Conservation (phyloP, 2,329 filamentous ascomycete genomes). For the Clonostachys rosea region DNA sequence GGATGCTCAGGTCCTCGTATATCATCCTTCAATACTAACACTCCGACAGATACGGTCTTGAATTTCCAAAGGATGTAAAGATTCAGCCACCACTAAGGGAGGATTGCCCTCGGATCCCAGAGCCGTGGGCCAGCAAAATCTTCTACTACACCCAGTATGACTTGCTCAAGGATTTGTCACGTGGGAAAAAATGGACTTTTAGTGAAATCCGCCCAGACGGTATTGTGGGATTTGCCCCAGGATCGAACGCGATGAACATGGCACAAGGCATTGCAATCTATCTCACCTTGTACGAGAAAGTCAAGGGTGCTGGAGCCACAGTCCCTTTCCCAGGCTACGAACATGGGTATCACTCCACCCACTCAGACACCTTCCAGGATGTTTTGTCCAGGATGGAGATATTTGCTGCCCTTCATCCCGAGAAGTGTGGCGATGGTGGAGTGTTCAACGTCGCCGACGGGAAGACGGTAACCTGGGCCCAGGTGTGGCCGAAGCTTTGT, state of each 20-base stretch:
- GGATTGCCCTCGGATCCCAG: conserved; percentile 5
- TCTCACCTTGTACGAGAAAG: conserved; percentile 4
- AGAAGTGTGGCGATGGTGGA: conserved; percentile 5
- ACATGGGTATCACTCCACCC: conserved; percentile 5
- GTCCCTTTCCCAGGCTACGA: conserved; percentile 7
- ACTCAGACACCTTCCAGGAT: conserved; percentile 11
- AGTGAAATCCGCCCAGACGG: conserved; percentile 10
- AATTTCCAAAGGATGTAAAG: conserved; percentile 5
- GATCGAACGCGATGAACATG: conserved; percentile 9
- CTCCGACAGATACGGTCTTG: conserved; percentile 5
- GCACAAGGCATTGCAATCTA: conserved; percentile 9
- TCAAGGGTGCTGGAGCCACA: conserved; percentile 5
- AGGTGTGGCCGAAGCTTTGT: conserved; percentile 8
- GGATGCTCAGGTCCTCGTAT: background rate
- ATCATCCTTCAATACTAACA: background rate
- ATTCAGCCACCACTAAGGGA: conserved; percentile 5
- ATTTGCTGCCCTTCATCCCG: conserved; percentile 5
- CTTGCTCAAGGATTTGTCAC: conserved; percentile 3
- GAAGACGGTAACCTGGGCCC: conserved; percentile 6
- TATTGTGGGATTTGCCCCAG: conserved; percentile 9
- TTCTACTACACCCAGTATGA: conserved; percentile 9
- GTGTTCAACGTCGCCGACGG: conserved; percentile 9
- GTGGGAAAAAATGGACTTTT: conserved; percentile 8
- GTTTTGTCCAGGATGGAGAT: conserved; percentile 8
- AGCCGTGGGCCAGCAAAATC: conserved; percentile 7